Evolutionary conservation across 2,329 filamentous ascomycete genomes (phyloP).

Genomic region (Aureobasidium namibiae): DNA sequence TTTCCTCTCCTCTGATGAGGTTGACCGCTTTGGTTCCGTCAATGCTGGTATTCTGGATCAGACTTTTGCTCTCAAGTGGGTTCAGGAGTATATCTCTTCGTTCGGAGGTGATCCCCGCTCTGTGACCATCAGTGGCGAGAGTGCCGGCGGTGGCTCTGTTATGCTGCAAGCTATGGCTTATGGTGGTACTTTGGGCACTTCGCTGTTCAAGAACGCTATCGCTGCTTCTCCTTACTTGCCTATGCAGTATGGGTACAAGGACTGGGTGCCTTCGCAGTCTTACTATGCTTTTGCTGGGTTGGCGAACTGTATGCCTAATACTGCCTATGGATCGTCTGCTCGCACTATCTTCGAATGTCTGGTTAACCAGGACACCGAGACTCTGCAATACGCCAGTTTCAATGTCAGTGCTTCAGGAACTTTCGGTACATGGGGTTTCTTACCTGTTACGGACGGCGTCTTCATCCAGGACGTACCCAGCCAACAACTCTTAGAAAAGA

Average conservation of each 20-base stretch:
- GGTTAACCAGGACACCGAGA: constrained; percentile 27
- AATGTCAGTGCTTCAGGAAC: constrained; percentile 26
- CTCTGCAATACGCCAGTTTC: constrained; percentile 31
- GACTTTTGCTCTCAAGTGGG: constrained; percentile 43
- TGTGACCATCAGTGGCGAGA: constrained; percentile 35
- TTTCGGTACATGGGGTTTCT: constrained; percentile 36
- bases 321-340: constrained; percentile 25
- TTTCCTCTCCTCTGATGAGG: constrained; percentile 33
- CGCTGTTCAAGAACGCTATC: constrained; percentile 25
- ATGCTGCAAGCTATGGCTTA: constrained; percentile 30
- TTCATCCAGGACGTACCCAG: constrained; percentile 33
- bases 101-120: constrained; percentile 40
- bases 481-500: constrained; percentile 27
- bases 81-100: constrained; percentile 37
- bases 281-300: constrained; percentile 39
- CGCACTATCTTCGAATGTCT: constrained; percentile 37
- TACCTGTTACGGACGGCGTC: constrained; percentile 36
- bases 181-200: constrained; percentile 19
- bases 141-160: constrained; percentile 32
- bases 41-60: constrained; percentile 41
- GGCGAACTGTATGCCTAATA: constrained; percentile 32
- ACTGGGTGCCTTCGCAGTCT: constrained; percentile 35
- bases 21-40: constrained; percentile 27
- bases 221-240: constrained; percentile 44
- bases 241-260: constrained; percentile 43